These are phyloP conservation scores for Venturiaceae sp. DNA, from an alignment of 2,329 filamentous ascomycete species.

Conservation along the genomic window DNA sequence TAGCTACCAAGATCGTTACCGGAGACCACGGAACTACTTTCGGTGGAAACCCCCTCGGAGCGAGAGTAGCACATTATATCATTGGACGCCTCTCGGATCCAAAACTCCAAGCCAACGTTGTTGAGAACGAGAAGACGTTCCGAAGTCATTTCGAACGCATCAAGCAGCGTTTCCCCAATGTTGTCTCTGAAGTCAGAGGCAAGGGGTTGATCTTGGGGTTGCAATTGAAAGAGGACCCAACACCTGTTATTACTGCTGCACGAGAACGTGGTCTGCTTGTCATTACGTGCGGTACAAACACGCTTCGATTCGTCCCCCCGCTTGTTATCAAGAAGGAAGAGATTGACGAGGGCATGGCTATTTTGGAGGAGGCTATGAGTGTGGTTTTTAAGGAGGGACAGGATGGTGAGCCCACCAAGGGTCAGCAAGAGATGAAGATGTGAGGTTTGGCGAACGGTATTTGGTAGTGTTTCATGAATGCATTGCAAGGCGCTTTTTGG, in stretches of 20 bases:
- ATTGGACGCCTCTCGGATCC: conserved; percentile 65
- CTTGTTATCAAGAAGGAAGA: conserved; percentile 71
- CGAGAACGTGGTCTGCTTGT: conserved; percentile 79
- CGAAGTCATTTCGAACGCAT: conserved; percentile 47
- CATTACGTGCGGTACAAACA: conserved; percentile 90
- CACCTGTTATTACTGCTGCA: conserved; percentile 70
- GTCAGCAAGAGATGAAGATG: conserved; percentile 5
- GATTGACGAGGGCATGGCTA: conserved; percentile 66
- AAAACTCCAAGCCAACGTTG: conserved; percentile 59
- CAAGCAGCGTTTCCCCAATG: conserved; percentile 53
- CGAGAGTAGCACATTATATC: conserved; percentile 76
- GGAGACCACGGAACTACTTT: conserved; percentile 94
- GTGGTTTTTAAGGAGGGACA: background rate
- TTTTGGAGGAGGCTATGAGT: conserved; percentile 59
- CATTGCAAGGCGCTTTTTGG: too few species aligned
- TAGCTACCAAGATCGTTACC: conserved; percentile 58
- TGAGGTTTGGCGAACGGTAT: too few species aligned
- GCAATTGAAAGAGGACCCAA: conserved; percentile 67
- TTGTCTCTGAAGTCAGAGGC: conserved; percentile 73
- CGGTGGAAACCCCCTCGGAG: conserved; percentile 82
- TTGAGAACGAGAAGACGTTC: conserved; percentile 55
- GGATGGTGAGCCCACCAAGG: conserved; percentile 1
- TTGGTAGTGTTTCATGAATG: too few species aligned
- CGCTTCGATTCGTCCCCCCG: conserved; percentile 82
- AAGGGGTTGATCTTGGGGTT: conserved; percentile 78